Base-by-base conservation (phyloP, 345 rosid genomes). In the Murraya paniculata region DNA sequence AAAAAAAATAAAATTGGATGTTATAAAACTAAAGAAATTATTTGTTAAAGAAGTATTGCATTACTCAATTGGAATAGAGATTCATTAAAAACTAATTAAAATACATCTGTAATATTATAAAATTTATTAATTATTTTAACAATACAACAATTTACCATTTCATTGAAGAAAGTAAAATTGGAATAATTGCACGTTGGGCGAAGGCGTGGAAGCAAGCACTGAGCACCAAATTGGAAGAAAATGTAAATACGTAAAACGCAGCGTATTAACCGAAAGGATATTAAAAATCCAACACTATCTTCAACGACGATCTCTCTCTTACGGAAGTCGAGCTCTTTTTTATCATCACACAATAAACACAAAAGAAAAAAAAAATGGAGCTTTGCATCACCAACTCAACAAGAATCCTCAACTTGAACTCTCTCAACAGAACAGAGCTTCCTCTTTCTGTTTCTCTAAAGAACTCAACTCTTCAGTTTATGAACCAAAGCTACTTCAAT, bases 341-440 rank as follows among this genome's bases (percentile, higher is more conserved):
- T 45, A 45, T 45, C 5, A 3, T 45, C 50, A 13, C 39, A 33
- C 50, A 25, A 69, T 50, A 75, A 31, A 68, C 65, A 62, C 73
- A 58, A 67, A 94, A 19, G 70, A 0, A 75, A 27, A 68, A 53
- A 66, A 75, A 59, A 68, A 94, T 94, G 98, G 94, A 91, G 92
- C 87, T 92, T 33, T 86, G 91, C 66, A 80, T 87, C 74, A 83
- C 80, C 79, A 85, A 84, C 81, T 64, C 90, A 53, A 64, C 86
- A 1, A 80, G 74, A 57, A 57, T 72, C 41, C 84, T 81, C 28
- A 79, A 38, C 79, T 73, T 77, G 28, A 78, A 59, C 25, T 30
- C 75, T 74, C 65, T 62, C 55, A 24, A 58, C 74, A 67, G 45
- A 74, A 28, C 14, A 14, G 36, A 4, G 19, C 18, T 27, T 72